phyloP scores from a whole-genome alignment of 2,329 filamentous ascomycete species.

The Monosporascus sp. region DNA sequence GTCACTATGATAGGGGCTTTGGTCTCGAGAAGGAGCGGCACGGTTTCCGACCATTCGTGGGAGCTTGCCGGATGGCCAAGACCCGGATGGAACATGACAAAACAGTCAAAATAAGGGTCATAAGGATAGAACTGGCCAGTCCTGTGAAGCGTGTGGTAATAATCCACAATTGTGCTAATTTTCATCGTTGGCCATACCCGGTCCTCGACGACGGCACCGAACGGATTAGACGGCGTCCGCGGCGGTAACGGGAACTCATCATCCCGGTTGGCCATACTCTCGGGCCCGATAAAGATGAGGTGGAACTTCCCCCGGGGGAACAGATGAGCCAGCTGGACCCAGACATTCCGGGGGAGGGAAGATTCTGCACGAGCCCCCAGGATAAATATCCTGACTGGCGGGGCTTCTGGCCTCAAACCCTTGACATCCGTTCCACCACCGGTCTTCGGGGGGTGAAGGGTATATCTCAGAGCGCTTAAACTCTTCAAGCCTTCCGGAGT shows the following conservation, averaged over 20 bases:
- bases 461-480: slow-evolving; percentile 87
- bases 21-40: slow-evolving; percentile 86
- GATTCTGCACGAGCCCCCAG: slow-evolving; percentile 96
- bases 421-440: slow-evolving; percentile 72
- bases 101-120: slow-evolving; percentile 97
- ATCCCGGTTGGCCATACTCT: slow-evolving; percentile 92
- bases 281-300: slow-evolving; percentile 89
- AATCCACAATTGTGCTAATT: slow-evolving; percentile 95
- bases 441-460: slow-evolving; percentile 77
- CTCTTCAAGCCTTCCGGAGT: slow-evolving; percentile 90
- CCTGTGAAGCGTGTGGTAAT: slow-evolving; percentile 94
- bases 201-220: slow-evolving; percentile 90
- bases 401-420: slow-evolving; percentile 76
- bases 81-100: slow-evolving; percentile 94
- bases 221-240: slow-evolving; percentile 81
- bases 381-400: slow-evolving; percentile 86
- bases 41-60: slow-evolving; percentile 88
- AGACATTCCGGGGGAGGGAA: slow-evolving; percentile 86
- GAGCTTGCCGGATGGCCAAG: slow-evolving; percentile 89
- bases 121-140: slow-evolving; percentile 88
- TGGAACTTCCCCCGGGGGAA: slow-evolving; percentile 92
- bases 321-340: slow-evolving; percentile 89
- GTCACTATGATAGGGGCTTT: slow-evolving; percentile 93
- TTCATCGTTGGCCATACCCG: slow-evolving; percentile 85
- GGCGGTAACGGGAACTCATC: slow-evolving; percentile 86